Conservation (phyloP, 108 stramenopile genomes). For the Aurantiochytrium sp. region DNA sequence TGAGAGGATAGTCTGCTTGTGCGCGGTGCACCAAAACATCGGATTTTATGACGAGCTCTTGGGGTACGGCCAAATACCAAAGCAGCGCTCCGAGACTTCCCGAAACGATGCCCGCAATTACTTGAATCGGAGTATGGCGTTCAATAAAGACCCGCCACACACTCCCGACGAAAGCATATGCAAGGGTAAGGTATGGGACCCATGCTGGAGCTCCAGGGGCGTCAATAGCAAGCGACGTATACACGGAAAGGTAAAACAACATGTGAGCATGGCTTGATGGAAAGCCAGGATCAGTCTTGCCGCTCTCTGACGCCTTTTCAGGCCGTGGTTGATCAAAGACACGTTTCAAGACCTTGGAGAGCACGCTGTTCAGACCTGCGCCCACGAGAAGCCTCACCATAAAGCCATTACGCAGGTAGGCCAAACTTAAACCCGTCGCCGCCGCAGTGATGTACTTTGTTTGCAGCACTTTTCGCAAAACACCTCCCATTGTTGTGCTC, state of each 20-base stretch:
- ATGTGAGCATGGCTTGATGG: conserved; percentile 7
- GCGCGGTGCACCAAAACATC: background rate
- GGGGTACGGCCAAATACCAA: background rate
- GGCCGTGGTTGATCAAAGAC: background rate
- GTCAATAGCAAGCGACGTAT: background rate
- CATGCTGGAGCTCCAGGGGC: background rate
- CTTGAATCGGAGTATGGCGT: background rate
- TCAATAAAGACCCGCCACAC: background rate
- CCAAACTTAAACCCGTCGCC: background rate
- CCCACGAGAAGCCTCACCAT: background rate
- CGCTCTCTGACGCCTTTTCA: background rate
- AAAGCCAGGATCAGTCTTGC: background rate
- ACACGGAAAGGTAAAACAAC: background rate
- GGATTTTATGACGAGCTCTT: background rate
- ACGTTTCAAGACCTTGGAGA: background rate
- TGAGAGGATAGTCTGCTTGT: background rate
- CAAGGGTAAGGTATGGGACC: background rate
- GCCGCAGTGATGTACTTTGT: background rate
- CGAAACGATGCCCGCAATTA: background rate
- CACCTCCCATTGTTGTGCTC: background rate
- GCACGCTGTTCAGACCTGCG: background rate
- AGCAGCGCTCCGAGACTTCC: background rate
- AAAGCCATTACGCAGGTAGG: background rate
- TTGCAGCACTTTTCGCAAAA: background rate
- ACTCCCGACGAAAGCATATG: background rate